Evolutionary conservation across 441 rosid species (phyloP), one percentile per base, ranked within the genome.

Genomic region (Populus tomentosa): DNA sequence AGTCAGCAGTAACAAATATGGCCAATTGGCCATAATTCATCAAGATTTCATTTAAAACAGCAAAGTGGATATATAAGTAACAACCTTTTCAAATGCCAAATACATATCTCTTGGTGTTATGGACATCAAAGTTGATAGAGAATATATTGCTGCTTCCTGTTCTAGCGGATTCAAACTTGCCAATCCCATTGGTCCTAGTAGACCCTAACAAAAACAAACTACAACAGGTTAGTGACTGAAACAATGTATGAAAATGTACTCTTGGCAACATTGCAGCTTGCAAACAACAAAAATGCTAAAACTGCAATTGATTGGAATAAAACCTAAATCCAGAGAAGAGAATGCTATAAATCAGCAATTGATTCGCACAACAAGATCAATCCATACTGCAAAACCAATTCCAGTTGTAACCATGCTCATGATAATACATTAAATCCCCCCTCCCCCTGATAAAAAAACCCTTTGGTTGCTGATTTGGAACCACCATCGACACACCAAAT

Each of bases 51-150:
- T 69, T 28, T 56, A 5, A 59, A 74, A 68, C 10, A 42, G 42
- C 4, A 35, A 7, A 9, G 24, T 6, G 74, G 26, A 50, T 30
- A 56, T n/a, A 24, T 7, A 73, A 56, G 71, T 64, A 67, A 82
- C 42, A 80, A 97, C 99, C 98, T 83, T 90, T 85, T 90, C 89
- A 82, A 97, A 92, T 86, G 88, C 93, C 79, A 81, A 50, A 80
- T 90, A 95, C 24, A 89, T 90, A 77, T 92, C 93, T 73, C 83
- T 84, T 46, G 99, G 98, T 69, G 84, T 80, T 80, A 93, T 83
- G 67, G 90, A 85, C 99, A 95, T 97, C 89, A 97, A 82, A 70
- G 99, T 92, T 33, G 88, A 86, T 80, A 97, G 69, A 46, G 97
- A 87, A 81, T 86, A 83, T 74, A 93, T 81, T n/a, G 99, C 96